Conservation (phyloP, 495 filamentous ascomycete species). For the Podospora anserina region DNA sequence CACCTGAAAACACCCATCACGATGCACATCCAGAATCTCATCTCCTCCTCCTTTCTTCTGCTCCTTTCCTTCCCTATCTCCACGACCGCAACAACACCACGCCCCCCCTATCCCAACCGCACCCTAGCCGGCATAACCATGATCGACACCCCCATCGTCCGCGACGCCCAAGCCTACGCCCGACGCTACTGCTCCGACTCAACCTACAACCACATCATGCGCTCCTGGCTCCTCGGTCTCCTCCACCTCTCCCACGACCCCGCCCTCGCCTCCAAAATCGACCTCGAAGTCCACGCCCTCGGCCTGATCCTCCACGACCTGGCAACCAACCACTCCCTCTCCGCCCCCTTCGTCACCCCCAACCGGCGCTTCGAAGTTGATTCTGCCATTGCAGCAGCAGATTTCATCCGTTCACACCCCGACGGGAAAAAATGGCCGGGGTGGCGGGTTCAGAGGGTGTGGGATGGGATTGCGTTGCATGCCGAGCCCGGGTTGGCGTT, state of each 20-base stretch:
- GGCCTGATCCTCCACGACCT: slow-evolving; percentile 36
- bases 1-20: no score
- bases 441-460: slow-evolving; percentile 38
- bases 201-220: slow-evolving; percentile 2
- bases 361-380: slow-evolving; percentile 45
- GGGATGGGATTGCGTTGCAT: slow-evolving; percentile 44
- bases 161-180: background rate
- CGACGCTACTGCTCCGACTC: background rate
- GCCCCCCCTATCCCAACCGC: background rate
- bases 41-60: no score
- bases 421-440: background rate
- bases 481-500: slow-evolving; percentile 34
- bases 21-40: no score
- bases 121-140: background rate
- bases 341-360: slow-evolving; percentile 26
- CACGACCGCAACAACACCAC: no score
- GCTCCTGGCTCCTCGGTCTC: background rate
- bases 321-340: slow-evolving; percentile 19
- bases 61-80: no score
- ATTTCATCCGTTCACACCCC: slow-evolving; percentile 33
- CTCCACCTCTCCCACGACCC: slow-evolving; percentile 12
- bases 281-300: slow-evolving; percentile 37
- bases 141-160: slow-evolving; percentile 5
- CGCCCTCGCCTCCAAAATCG: slow-evolving; percentile 18
- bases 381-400: slow-evolving; percentile 20